Conservation (phyloP, 1,139 yeast species). For the Meyerozyma guilliermondii region DNA sequence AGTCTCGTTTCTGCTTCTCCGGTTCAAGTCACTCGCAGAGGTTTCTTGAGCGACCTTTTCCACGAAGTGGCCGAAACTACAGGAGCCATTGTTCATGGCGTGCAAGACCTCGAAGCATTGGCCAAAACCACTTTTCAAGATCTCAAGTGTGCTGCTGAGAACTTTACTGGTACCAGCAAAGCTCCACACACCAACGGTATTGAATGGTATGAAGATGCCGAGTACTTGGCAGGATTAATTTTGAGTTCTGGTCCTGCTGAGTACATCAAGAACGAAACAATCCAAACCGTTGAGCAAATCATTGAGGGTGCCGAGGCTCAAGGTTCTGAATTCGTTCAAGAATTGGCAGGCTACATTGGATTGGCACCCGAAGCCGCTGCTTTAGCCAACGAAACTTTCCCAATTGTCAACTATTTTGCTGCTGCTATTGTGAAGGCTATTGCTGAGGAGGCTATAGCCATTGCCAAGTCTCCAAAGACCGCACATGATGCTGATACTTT, state of each 20-base stretch:
- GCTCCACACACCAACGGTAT: conserved; percentile 1
- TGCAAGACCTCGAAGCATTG: neutral
- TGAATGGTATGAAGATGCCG: conserved; percentile 1
- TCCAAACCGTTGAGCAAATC: neutral
- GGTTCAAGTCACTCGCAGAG: neutral
- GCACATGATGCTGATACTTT: neutral
- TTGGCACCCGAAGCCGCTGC: neutral
- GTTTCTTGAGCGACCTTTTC: neutral
- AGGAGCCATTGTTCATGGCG: neutral
- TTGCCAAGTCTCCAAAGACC: neutral
- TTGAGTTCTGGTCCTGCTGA: neutral
- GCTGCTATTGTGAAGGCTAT: neutral
- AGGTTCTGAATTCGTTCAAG: neutral
- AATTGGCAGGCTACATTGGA: neutral
- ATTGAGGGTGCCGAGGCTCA: neutral
- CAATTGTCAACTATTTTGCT: neutral
- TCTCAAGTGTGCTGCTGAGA: conserved; percentile 1
- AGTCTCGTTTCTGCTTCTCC: neutral
- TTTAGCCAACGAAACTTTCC: neutral
- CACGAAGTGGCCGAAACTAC: neutral
- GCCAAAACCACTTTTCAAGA: neutral
- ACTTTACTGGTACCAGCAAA: neutral
- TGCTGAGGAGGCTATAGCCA: neutral
- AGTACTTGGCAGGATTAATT: conserved; percentile 1
- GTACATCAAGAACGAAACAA: neutral